These are phyloP conservation scores for Akanthomyces lecanii DNA, from an alignment of 2,329 filamentous ascomycete species.

Conservation along the genomic window DNA sequence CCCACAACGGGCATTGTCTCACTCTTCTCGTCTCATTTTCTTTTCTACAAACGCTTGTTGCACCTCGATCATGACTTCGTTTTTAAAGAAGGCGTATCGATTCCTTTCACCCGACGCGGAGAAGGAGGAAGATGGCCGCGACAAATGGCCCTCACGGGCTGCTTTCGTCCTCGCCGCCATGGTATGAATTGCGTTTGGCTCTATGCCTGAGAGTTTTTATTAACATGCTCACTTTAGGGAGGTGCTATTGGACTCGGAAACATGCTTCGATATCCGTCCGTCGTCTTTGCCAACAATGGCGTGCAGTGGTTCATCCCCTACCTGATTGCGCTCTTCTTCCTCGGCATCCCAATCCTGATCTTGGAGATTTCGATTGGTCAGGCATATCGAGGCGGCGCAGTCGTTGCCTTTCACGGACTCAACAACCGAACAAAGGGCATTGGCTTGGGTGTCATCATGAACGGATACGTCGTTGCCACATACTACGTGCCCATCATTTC, in stretches of 20 bases:
- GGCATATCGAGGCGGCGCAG: slow-evolving; percentile 48
- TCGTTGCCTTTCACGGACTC: slow-evolving; percentile 47
- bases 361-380: slow-evolving; percentile 64
- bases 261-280: slow-evolving; percentile 50
- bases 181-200: background rate
- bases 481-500: slow-evolving; percentile 52
- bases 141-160: slow-evolving; percentile 17
- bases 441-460: slow-evolving; percentile 46
- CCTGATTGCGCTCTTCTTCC: slow-evolving; percentile 44
- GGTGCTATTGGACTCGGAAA: slow-evolving; percentile 52
- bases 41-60: background rate
- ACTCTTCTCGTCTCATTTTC: background rate
- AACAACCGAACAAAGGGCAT: slow-evolving; percentile 47
- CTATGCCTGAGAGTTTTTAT: background rate
- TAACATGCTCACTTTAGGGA: slow-evolving; percentile 29
- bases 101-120: slow-evolving; percentile 17
- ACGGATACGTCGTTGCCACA: slow-evolving; percentile 46
- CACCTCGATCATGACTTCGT: background rate
- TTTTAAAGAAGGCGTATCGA: slow-evolving; percentile 9
- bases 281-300: slow-evolving; percentile 53
- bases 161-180: slow-evolving; percentile 16
- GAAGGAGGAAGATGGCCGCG: slow-evolving; percentile 18
- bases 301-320: slow-evolving; percentile 56
- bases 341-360: slow-evolving; percentile 50
- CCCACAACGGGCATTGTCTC: background rate